Conservation (phyloP, 2,329 filamentous ascomycete species). For the Diaporthe citriasiana region DNA sequence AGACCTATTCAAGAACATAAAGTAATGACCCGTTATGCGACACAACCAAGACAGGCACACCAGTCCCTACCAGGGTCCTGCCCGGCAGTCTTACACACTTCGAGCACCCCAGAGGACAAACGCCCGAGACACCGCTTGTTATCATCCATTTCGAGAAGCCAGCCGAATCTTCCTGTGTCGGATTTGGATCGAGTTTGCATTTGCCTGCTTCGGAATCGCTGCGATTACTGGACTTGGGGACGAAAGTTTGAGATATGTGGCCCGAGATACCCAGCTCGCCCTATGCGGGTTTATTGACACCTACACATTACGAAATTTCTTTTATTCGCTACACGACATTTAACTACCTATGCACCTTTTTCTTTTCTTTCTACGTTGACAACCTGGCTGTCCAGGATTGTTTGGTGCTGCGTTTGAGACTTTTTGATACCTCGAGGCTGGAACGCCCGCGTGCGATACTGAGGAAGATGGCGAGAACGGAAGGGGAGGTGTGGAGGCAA, state of each 20-base stretch:
- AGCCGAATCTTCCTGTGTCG: slow-evolving; percentile 18
- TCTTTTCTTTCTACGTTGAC: slow-evolving; percentile 22
- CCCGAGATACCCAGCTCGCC: slow-evolving; percentile 51
- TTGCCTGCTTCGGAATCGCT: slow-evolving; percentile 29
- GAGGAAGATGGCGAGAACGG: slow-evolving; percentile 7
- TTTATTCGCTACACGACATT: slow-evolving; percentile 36
- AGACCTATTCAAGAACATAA: slow-evolving; percentile 73
- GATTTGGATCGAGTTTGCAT: slow-evolving; percentile 38
- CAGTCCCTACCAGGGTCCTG: not conserved
- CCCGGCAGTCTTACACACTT: not conserved
- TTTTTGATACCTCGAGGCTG: slow-evolving; percentile 40
- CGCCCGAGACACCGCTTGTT: slow-evolving; percentile 11
- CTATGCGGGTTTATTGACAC: slow-evolving; percentile 46
- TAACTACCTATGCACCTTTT: slow-evolving; percentile 27
- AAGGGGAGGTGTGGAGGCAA: not conserved
- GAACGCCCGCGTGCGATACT: slow-evolving; percentile 20
- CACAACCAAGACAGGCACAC: not conserved
- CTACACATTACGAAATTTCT: slow-evolving; percentile 27
- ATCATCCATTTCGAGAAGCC: slow-evolving; percentile 31
- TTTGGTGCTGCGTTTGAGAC: slow-evolving; percentile 40
- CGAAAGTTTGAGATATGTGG: slow-evolving; percentile 44
- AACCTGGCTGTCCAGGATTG: slow-evolving; percentile 21
- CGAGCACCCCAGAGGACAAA: slow-evolving; percentile 9
- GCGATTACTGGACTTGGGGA: slow-evolving; percentile 35
- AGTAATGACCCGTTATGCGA: slow-evolving; percentile 52